A percentile compares a stretch with the other conserved stretches of the same genome.
These are phyloP conservation scores for Hordeum marinum DNA, from an alignment of 176 grass and related monocot species.

Conservation along the genomic window DNA sequence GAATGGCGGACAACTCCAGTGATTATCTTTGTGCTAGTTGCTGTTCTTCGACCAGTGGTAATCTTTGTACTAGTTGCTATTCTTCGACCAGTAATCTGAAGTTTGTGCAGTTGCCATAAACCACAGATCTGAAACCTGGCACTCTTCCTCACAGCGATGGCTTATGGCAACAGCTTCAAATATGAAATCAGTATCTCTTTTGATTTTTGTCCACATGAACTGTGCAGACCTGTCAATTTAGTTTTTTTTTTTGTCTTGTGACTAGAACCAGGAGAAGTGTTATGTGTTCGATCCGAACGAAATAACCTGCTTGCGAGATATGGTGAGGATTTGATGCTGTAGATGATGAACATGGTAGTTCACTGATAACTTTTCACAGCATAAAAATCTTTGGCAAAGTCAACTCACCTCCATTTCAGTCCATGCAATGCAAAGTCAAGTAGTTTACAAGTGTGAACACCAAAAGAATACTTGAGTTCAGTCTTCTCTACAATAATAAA, in stretches of 20 bases:
- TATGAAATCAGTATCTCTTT: neutral
- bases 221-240: neutral
- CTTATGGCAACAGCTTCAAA: neutral
- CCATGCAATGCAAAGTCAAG: slow-evolving; percentile 19
- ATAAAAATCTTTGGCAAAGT: slow-evolving; percentile 1
- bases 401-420: neutral
- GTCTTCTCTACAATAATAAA: neutral
- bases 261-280: neutral
- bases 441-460: slow-evolving; percentile 13
- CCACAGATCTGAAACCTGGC: neutral
- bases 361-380: neutral
- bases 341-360: neutral
- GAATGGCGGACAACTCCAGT: neutral
- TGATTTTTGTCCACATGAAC: neutral
- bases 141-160: neutral
- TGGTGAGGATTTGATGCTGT: neutral
- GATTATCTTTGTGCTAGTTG: neutral
- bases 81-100: neutral
- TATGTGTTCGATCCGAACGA: neutral
- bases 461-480: neutral
- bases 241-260: neutral
- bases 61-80: neutral
- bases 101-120: neutral
- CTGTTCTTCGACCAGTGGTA: neutral
- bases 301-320: neutral